Evolutionary conservation across 805 yeast genomes (phyloP).

Genomic region (Saitoella complicata): DNA sequence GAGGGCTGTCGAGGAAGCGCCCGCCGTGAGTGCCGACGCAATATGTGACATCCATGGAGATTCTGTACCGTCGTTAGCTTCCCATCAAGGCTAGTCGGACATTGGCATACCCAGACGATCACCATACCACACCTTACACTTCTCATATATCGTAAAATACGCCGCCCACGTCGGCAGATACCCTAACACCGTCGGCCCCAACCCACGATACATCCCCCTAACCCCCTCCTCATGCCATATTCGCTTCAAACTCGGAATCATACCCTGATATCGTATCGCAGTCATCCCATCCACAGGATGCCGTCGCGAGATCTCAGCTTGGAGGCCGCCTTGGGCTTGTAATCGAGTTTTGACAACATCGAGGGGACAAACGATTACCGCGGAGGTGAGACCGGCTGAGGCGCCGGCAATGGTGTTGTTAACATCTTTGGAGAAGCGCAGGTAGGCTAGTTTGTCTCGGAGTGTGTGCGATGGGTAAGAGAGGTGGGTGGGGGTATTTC

Average conservation of each 20-base stretch:
- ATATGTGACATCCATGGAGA: slow-evolving; percentile 24
- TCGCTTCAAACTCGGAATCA: neutral
- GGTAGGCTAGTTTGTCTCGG: too few species aligned
- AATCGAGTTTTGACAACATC: slow-evolving; percentile 90
- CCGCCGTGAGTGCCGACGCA: slow-evolving; percentile 69
- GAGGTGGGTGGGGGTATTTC: too few species aligned
- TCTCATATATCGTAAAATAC: slow-evolving; percentile 79
- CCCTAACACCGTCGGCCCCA: slow-evolving; percentile 83
- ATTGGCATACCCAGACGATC: slow-evolving; percentile 22
- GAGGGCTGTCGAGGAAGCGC: slow-evolving; percentile 63
- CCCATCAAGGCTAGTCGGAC: slow-evolving; percentile 2
- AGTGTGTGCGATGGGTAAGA: too few species aligned
- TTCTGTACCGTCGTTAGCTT: slow-evolving; percentile 5
- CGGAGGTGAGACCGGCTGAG: slow-evolving; percentile 80
- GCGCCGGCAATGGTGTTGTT: slow-evolving; percentile 70
- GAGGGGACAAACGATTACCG: slow-evolving; percentile 80
- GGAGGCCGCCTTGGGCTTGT: slow-evolving; percentile 69
- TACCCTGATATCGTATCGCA: neutral
- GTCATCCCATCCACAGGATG: neutral
- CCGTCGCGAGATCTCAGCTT: slow-evolving; percentile 1
- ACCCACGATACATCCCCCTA: slow-evolving; percentile 72
- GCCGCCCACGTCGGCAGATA: slow-evolving; percentile 97
- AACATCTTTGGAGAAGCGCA: neutral
- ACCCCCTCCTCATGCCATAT: slow-evolving; percentile 67
- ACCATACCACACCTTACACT: slow-evolving; percentile 39